Evolutionary conservation across 2,329 filamentous ascomycete genomes (phyloP).

Genomic region (Xylaria sp.): DNA sequence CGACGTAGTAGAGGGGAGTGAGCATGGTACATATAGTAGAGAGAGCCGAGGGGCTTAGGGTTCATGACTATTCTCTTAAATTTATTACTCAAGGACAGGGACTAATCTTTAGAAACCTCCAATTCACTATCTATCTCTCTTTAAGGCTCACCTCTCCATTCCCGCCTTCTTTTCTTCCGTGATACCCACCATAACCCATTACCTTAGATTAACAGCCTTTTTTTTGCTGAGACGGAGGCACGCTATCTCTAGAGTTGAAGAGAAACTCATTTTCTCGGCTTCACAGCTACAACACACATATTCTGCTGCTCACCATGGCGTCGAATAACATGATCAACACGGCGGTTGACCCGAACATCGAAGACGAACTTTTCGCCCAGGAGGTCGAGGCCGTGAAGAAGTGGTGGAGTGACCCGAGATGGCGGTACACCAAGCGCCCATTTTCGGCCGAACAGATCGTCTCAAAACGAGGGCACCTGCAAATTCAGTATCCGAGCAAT

Average conservation of each 20-base stretch:
- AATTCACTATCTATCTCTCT: neutral
- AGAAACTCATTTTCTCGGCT: neutral
- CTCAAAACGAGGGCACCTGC: constrained; percentile 90
- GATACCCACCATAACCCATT: constrained; percentile 29
- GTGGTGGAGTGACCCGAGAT: constrained; percentile 94
- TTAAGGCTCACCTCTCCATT: constrained; percentile 1
- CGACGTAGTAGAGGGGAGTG: constrained; percentile 1
- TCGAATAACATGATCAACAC: constrained; percentile 71
- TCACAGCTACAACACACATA: neutral
- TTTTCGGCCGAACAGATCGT: constrained; percentile 98
- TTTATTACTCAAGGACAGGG: constrained; percentile 6
- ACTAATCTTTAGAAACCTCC: neutral
- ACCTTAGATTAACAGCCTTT: neutral
- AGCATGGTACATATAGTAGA: constrained; percentile 12
- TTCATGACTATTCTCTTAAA: neutral
- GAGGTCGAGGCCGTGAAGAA: constrained; percentile 90
- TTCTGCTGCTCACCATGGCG: constrained; percentile 60
- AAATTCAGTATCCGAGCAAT: constrained; percentile 92
- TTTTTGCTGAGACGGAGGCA: neutral
- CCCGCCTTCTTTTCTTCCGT: constrained; percentile 8
- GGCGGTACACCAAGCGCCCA: constrained; percentile 90
- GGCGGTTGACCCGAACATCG: constrained; percentile 65
- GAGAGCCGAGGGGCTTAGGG: neutral
- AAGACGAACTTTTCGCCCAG: constrained; percentile 76
- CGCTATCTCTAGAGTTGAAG: neutral